These are phyloP conservation scores for Globisporangium irregulare DNA, from an alignment of 352 stramenopile species.

Conservation along the genomic window DNA sequence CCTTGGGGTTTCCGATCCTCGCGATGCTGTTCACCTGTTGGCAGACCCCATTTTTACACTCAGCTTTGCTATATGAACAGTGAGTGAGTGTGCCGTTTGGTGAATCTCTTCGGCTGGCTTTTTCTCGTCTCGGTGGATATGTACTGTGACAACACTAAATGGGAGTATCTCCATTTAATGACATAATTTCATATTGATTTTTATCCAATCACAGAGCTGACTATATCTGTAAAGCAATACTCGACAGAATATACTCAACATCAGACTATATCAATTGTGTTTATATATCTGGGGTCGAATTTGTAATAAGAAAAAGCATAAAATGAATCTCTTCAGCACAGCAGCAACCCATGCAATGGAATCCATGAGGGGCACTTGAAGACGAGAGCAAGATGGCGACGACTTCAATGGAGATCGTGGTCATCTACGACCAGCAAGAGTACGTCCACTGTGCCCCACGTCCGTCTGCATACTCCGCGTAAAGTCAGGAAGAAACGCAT, in stretches of 20 bases:
- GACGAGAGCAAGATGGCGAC: background rate
- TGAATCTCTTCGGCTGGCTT: background rate
- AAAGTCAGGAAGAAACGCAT: background rate
- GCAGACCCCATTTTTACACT: no score
- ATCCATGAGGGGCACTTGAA: background rate
- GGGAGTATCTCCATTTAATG: background rate
- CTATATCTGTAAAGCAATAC: background rate
- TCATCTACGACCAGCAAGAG: constrained; percentile 61
- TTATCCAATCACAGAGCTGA: background rate
- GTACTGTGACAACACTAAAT: background rate
- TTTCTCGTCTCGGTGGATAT: background rate
- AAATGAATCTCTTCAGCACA: no score
- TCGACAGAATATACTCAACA: background rate
- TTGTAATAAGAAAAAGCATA: no score
- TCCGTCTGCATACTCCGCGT: background rate
- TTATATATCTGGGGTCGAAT: no score
- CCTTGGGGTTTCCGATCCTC: background rate
- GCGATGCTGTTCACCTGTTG: background rate
- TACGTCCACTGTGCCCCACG: constrained; percentile 23
- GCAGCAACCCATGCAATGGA: no score
- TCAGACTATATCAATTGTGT: no score
- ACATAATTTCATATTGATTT: background rate
- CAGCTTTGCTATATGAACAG: no score
- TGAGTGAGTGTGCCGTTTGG: background rate
- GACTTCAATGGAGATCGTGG: constrained; percentile 30